Percentiles rank a stretch among this genome's conserved stretches.
Evolutionary conservation across 2,329 filamentous ascomycete genomes (phyloP).

Genomic region (Arthrinium puccinioides): DNA sequence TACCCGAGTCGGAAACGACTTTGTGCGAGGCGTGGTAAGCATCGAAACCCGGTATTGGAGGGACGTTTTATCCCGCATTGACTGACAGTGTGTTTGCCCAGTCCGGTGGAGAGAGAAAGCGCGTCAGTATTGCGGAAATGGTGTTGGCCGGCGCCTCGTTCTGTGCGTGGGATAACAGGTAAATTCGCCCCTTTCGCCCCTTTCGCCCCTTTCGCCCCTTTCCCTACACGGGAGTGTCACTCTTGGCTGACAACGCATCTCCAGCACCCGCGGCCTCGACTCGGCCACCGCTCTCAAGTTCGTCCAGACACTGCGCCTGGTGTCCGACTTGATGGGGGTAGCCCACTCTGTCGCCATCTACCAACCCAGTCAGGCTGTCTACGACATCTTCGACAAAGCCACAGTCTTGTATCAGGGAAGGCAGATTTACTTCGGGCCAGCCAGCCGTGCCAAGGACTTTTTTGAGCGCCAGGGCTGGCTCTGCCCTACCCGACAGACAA

Average conservation of each 20-base stretch:
- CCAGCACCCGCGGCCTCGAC: constrained; percentile 63
- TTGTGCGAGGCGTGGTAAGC: constrained; percentile 64
- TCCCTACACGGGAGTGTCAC: too few species aligned
- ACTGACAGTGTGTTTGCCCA: too few species aligned
- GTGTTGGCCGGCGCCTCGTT: constrained; percentile 55
- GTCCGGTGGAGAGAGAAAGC: constrained; percentile 68
- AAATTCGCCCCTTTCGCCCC: constrained; percentile 23
- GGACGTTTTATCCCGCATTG: too few species aligned
- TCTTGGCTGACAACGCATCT: too few species aligned
- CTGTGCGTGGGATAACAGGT: constrained; percentile 18
- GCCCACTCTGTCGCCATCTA: constrained; percentile 64
- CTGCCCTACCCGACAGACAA: constrained; percentile 60
- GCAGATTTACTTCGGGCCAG: constrained; percentile 69
- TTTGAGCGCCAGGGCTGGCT: constrained; percentile 64
- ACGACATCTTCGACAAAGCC: constrained; percentile 69
- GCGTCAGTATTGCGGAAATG: constrained; percentile 77
- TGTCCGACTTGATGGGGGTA: constrained; percentile 56
- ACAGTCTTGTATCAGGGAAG: constrained; percentile 69
- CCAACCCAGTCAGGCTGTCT: constrained; percentile 62
- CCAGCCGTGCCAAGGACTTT: constrained; percentile 50
- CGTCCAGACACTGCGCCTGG: constrained; percentile 56
- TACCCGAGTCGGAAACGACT: constrained; percentile 70
- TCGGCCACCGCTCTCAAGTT: constrained; percentile 69
- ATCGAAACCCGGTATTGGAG: too few species aligned
- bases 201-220: too few species aligned